These are phyloP conservation scores for Scalesia atractyloides DNA, from an alignment of 129 eudicot species.

Conservation along the genomic window DNA sequence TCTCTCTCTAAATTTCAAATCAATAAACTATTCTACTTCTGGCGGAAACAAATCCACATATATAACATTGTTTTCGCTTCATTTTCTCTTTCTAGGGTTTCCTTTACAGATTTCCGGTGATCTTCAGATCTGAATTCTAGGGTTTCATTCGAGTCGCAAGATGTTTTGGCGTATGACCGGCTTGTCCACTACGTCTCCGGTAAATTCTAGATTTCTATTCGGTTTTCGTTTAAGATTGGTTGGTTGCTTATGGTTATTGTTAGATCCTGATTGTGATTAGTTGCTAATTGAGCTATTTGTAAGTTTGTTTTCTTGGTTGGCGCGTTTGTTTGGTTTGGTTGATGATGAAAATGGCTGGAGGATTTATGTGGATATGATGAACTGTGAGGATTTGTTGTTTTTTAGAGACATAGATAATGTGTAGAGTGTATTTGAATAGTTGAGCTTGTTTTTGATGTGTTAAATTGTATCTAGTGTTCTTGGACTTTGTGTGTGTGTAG, in stretches of 20 bases:
- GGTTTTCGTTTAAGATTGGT: neutral
- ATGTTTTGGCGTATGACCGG: slow-evolving; percentile 99
- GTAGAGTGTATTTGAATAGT: neutral
- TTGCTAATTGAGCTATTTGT: slow-evolving; percentile 20
- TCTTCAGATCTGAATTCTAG: slow-evolving; percentile 50
- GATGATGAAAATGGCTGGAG: slow-evolving; percentile 6
- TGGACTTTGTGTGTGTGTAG: neutral
- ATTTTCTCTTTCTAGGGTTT: slow-evolving; percentile 38
- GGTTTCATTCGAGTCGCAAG: slow-evolving; percentile 28
- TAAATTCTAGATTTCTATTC: slow-evolving; percentile 29
- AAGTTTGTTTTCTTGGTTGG: slow-evolving; percentile 16
- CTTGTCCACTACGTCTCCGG: slow-evolving; percentile 87
- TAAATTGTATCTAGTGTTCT: neutral
- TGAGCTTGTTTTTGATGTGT: slow-evolving; percentile 1
- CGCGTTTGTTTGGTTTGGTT: slow-evolving; percentile 16
- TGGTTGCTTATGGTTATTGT: slow-evolving; percentile 11
- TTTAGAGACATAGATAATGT: neutral
- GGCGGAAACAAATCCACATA: neutral
- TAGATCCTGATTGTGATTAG: slow-evolving; percentile 39
- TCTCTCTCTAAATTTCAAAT: slow-evolving; percentile 3
- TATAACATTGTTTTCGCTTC: slow-evolving; percentile 21
- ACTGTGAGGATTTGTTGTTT: neutral
- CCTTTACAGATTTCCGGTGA: slow-evolving; percentile 31
- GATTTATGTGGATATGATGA: neutral
- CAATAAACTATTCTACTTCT: slow-evolving; percentile 12